phyloP scores from a whole-genome alignment of 805 yeast species.

The Kodamaea laetipori region DNA sequence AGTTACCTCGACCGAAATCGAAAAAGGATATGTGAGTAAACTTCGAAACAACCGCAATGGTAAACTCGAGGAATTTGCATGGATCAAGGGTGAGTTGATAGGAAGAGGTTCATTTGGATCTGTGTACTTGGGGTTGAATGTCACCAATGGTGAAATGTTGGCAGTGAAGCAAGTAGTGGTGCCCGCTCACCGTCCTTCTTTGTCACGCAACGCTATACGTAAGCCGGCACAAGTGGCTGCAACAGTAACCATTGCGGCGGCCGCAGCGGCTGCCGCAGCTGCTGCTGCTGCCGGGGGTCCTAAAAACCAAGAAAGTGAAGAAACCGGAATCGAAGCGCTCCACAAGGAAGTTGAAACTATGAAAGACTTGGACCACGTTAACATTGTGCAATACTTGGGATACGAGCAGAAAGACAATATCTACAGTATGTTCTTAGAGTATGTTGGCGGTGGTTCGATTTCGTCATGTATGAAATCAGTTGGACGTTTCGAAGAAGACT shows the following conservation, averaged over 20 bases:
- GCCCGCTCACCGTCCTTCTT: constrained; percentile 4
- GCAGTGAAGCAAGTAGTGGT: constrained; percentile 95
- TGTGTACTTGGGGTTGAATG: constrained; percentile 87
- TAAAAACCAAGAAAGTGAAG: constrained; percentile 32
- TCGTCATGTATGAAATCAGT: constrained; percentile 79
- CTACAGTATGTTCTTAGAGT: constrained; percentile 87
- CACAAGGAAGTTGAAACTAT: constrained; percentile 89
- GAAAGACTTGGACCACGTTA: constrained; percentile 90
- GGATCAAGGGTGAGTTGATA: constrained; percentile 96
- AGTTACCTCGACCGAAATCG: constrained; percentile 71
- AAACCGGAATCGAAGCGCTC: constrained; percentile 72
- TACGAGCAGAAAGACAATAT: constrained; percentile 76
- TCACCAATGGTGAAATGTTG: constrained; percentile 97
- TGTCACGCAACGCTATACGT: not conserved
- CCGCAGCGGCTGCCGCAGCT: not conserved
- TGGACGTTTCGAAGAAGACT: constrained; percentile 80
- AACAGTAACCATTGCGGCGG: constrained; percentile 1
- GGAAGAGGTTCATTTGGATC: constrained; percentile 97
- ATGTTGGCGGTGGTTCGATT: constrained; percentile 97
- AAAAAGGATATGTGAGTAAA: constrained; percentile 64
- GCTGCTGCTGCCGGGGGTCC: not conserved
- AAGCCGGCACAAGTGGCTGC: constrained; percentile 3
- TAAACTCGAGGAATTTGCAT: constrained; percentile 81
- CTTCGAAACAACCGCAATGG: constrained; percentile 63
- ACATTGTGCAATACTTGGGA: constrained; percentile 94